phyloP scores from a whole-genome alignment of 495 filamentous ascomycete species.

The Choiromyces venosus region DNA sequence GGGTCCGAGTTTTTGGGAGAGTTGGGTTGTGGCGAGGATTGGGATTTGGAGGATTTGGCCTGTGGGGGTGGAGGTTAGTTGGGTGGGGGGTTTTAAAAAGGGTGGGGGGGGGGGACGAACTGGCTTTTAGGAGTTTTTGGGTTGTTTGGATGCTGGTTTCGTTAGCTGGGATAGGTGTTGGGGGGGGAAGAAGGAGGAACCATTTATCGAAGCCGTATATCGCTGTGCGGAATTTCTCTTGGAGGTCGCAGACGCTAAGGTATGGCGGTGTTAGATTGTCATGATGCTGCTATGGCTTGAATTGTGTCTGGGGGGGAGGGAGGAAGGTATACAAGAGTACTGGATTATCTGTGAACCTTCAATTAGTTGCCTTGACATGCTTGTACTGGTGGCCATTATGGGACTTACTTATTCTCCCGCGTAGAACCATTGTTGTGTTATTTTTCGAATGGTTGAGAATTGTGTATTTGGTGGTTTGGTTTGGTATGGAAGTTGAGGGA shows the following conservation, averaged over 20 bases:
- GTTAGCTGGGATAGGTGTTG: slow-evolving; percentile 1
- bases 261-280: neutral
- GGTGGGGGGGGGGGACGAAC: slow-evolving; percentile 14
- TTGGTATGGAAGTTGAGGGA: neutral
- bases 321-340: slow-evolving; percentile 57
- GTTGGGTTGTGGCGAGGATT: slow-evolving; percentile 79
- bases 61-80: slow-evolving; percentile 20
- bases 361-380: too few species aligned
- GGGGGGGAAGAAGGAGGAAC: slow-evolving; percentile 11
- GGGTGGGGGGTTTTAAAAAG: neutral
- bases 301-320: neutral
- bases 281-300: neutral
- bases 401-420: neutral
- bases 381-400: too few species aligned
- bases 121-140: slow-evolving; percentile 52
- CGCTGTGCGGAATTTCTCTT: slow-evolving; percentile 80
- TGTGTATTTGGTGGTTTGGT: too few species aligned
- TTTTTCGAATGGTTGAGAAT: too few species aligned
- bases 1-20: slow-evolving; percentile 64
- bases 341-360: slow-evolving; percentile 60
- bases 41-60: slow-evolving; percentile 63
- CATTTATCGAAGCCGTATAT: slow-evolving; percentile 74
- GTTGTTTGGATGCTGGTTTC: slow-evolving; percentile 51
- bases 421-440: neutral
- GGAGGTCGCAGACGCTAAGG: slow-evolving; percentile 83